These are phyloP conservation scores for Aureobasidium sp. DNA, from an alignment of 2,329 filamentous ascomycete species.

Conservation along the genomic window DNA sequence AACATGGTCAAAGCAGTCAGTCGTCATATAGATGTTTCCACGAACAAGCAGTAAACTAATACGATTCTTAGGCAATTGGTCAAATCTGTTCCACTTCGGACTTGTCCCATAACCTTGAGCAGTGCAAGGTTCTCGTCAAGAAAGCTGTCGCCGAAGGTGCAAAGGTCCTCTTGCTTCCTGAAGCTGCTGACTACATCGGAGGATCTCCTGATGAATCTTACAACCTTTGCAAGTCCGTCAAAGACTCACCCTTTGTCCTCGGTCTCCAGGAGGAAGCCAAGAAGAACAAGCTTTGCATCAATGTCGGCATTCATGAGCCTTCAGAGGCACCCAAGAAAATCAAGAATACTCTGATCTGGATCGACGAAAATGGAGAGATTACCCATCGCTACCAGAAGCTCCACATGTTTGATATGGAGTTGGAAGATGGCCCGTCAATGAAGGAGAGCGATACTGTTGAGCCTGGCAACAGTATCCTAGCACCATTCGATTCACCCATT, in stretches of 20 bases:
- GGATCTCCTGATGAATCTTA: constrained; percentile 72
- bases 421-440: constrained; percentile 61
- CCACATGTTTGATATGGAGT: constrained; percentile 88
- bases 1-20: constrained; percentile 32
- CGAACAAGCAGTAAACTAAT: not conserved
- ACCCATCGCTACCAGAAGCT: constrained; percentile 83
- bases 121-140: constrained; percentile 76
- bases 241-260: constrained; percentile 75
- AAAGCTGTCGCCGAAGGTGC: constrained; percentile 82
- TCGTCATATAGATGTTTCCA: not conserved
- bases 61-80: constrained; percentile 76
- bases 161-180: constrained; percentile 91
- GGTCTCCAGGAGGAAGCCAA: constrained; percentile 77
- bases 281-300: constrained; percentile 72
- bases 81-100: constrained; percentile 89
- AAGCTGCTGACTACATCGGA: constrained; percentile 92
- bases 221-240: constrained; percentile 72
- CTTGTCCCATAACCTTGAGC: constrained; percentile 80
- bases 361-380: constrained; percentile 66
- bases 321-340: constrained; percentile 58
- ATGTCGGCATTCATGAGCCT: constrained; percentile 89
- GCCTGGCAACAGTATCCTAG: constrained; percentile 66
- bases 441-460: constrained; percentile 76
- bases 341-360: constrained; percentile 74
- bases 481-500: constrained; percentile 77